phyloP scores from a whole-genome alignment of 148 eudicot genomes.

The Rhododendron ovatum region DNA sequence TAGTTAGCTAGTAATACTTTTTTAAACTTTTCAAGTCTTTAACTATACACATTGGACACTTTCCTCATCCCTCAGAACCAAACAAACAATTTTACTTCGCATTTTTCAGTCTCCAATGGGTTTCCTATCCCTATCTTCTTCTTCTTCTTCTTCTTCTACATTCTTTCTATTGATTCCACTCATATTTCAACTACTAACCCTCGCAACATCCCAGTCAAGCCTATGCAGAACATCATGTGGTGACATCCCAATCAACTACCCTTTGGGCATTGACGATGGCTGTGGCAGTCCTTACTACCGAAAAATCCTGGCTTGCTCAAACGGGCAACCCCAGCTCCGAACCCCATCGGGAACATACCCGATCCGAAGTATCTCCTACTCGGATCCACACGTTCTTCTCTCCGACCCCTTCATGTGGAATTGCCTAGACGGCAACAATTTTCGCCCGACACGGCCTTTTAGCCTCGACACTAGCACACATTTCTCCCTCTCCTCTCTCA shows the following conservation, averaged over 20 bases:
- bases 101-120: slow-evolving; percentile 1
- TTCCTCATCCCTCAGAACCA: background rate
- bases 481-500: slow-evolving; percentile 56
- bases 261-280: slow-evolving; percentile 77
- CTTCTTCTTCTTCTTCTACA: slow-evolving; percentile 2
- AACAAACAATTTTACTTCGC: background rate
- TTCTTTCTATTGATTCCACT: slow-evolving; percentile 11
- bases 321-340: slow-evolving; percentile 44
- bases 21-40: background rate
- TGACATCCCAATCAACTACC: slow-evolving; percentile 66
- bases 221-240: slow-evolving; percentile 71
- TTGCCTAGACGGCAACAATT: slow-evolving; percentile 58
- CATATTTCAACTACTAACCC: slow-evolving; percentile 5
- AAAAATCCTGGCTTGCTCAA: slow-evolving; percentile 55
- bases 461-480: slow-evolving; percentile 79
- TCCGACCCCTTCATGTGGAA: slow-evolving; percentile 82
- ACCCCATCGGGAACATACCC: slow-evolving; percentile 86
- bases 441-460: slow-evolving; percentile 69
- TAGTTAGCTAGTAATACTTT: background rate
- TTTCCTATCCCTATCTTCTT: background rate
- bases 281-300: slow-evolving; percentile 89
- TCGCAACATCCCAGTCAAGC: slow-evolving; percentile 45
- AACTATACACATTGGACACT: background rate
- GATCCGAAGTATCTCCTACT: slow-evolving; percentile 47
- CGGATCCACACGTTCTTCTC: slow-evolving; percentile 72